Evolutionary conservation across 805 yeast species (phyloP), one percentile per base, ranked within the genome.

Genomic region (Candida maesae): DNA sequence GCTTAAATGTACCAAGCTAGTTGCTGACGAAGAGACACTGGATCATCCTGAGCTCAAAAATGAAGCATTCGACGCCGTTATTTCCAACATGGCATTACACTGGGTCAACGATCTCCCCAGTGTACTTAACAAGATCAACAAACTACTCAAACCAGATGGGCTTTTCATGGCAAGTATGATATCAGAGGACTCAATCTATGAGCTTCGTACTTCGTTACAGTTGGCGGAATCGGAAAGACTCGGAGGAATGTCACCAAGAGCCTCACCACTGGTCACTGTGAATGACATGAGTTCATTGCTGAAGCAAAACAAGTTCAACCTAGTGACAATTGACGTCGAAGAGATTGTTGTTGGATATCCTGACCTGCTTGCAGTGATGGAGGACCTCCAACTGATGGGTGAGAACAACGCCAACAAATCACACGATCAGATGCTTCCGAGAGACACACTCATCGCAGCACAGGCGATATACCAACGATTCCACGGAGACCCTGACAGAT

Each of bases 21-120:
- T 73, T 6, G 76, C 74, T 3, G 93, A 87, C 56, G 95, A 87
- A 54, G 95, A 86, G 56, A 41, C 59, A 5, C 71, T 78, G 52
- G 64, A 65, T 42, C 72, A 72, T 45, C 67, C 66, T 3, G 56
- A 59, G 12, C 60, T 79, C 13, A 25, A 32, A 21, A 53, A 64
- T 8, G 63, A 68, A 38, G 61, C 68, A 15, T 83, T 73, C 53
- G 90, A 85, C 58, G 84, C 88, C 4, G 84, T 86, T 2, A 59
- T 87, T 3, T 80, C 89, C 2, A 85, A 84, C 57, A 60, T 85
- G 49, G 73, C 85, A 17, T 56, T 87, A 56, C 95, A 87, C 60
- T 87, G 95, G 95, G 78, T 84, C 44, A 87, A 87, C 54, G 90
- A 87, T 52, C 69, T 87, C n/a, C 95, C 95, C 0, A 67, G 70